Conservation (phyloP, 306 rosid genomes). For the Quercus aquifolioides region DNA sequence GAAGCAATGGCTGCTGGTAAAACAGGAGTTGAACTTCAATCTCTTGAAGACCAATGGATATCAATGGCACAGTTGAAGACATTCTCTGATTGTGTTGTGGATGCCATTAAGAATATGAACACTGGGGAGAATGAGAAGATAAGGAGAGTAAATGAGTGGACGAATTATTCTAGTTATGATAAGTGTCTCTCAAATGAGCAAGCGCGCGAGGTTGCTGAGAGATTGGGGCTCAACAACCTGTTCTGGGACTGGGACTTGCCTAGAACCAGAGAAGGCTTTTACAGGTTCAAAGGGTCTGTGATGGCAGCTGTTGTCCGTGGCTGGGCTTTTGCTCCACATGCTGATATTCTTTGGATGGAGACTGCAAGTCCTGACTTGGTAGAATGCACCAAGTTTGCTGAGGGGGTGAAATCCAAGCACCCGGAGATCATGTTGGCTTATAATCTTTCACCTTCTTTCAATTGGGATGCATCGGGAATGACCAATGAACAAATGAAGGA, state of each 20-base stretch:
- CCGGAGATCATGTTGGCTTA: constrained; percentile 79
- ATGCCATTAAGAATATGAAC: constrained; percentile 54
- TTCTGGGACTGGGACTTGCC: constrained; percentile 98
- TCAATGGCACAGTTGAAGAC: constrained; percentile 71
- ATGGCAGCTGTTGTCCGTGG: constrained; percentile 79
- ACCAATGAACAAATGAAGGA: constrained; percentile 66
- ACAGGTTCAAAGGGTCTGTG: constrained; percentile 80
- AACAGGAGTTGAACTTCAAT: constrained; percentile 76
- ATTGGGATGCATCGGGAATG: constrained; percentile 99
- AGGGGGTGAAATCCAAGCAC: constrained; percentile 53
- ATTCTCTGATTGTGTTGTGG: constrained; percentile 64
- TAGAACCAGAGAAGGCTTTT: constrained; percentile 95
- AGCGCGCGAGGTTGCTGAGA: constrained; percentile 59
- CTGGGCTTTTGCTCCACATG: constrained; percentile 72
- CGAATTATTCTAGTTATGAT: constrained; percentile 37
- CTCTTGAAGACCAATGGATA: constrained; percentile 71
- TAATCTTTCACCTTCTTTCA: constrained; percentile 92
- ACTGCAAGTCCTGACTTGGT: constrained; percentile 61
- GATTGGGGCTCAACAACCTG: constrained; percentile 55
- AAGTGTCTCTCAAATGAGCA: constrained; percentile 70
- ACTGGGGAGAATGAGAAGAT: constrained; percentile 50
- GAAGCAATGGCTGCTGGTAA: constrained; percentile 66
- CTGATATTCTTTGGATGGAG: constrained; percentile 95
- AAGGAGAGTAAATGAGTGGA: constrained; percentile 69
- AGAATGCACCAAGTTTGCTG: constrained; percentile 72